phyloP scores from a whole-genome alignment of 2,329 filamentous ascomycete genomes.

The Calycina herbarum region DNA sequence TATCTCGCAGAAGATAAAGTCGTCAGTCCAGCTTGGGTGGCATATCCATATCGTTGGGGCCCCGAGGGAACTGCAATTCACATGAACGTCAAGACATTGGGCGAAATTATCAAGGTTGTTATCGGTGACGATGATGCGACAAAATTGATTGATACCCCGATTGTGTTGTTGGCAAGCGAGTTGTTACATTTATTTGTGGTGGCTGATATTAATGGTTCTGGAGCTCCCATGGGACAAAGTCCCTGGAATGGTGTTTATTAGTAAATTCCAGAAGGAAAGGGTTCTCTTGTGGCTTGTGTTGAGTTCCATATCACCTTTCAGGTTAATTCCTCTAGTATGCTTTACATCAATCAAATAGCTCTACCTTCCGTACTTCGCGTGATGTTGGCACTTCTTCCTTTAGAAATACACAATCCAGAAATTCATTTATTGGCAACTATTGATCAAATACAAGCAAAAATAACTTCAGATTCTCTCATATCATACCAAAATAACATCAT shows the following conservation, averaged over 20 bases:
- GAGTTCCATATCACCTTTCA: neutral
- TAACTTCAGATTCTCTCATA: too few relatives aligned
- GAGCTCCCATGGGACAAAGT: conserved; percentile 22
- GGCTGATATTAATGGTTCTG: conserved; percentile 28
- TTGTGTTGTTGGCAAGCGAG: conserved; percentile 23
- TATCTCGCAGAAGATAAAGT: conserved; percentile 25
- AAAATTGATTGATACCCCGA: conserved; percentile 20
- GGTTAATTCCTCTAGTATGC: neutral
- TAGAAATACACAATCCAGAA: too few relatives aligned
- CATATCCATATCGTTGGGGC: conserved; percentile 30
- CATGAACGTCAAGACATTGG: conserved; percentile 25
- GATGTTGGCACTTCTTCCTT: too few relatives aligned
- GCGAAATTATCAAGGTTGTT: conserved; percentile 22
- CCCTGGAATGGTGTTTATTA: conserved; percentile 29
- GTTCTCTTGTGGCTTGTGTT: neutral
- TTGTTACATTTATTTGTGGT: conserved; percentile 29
- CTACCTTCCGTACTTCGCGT: too few relatives aligned
- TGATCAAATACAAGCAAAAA: too few relatives aligned
- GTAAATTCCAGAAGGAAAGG: neutral
- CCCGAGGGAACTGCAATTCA: conserved; percentile 27
- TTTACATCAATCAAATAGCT: too few relatives aligned
- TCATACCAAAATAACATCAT: too few relatives aligned
- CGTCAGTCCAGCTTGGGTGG: conserved; percentile 24
- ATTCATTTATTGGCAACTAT: too few relatives aligned
- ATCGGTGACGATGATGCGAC: conserved; percentile 18